Base-by-base conservation (phyloP, 768 basidiomycete genomes). In the Megacollybia marginata region DNA sequence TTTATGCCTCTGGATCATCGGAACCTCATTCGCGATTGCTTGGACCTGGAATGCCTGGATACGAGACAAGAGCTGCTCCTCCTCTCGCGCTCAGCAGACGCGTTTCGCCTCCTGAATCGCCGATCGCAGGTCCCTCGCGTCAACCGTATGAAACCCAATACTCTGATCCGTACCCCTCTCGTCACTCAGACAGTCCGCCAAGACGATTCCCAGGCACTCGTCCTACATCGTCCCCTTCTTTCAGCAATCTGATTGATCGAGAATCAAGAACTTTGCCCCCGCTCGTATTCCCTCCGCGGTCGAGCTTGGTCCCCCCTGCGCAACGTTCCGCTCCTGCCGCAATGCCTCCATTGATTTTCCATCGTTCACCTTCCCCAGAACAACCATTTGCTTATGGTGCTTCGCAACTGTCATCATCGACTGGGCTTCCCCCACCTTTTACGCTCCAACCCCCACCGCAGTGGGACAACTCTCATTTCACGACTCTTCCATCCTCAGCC, bases 391-490 rank as follows among this genome's bases (percentile, higher is more conserved):
- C 23, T 28, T 28, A 28, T 28, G 4, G 23, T 28, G 23, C 23
- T 19, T 11, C 19, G n/a, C 33, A 48, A 33, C 44, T 60, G 40
- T 57, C 57, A 12, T 47, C 54, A 18, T 54, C 60, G 23, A 48
- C 63, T 19, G 52, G 59, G 49, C 62, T 75, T 49, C 71, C 74
- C 13, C 76, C 83, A 13, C 85, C 85, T 2, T 85, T 79, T 58
- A 77, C 81, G 9, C 66, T 88, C 4, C 80, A 86, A 59, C 85
- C 85, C 2, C 68, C 66, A 47, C 84, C 83, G 1, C 82, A 79
- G 47, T 86, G 85, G 83, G 78, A 82, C 49, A 68, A 65, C 38
- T 62, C 67, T 2, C 58, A 69, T 0, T 75, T 73, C 59, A 50
- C 60, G 20, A 16, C n/a, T 31, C 23, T 23, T 16, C 23, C 44